Evolutionary conservation across 2,329 filamentous ascomycete genomes (phyloP).

Genomic region (Venturia pyrina): DNA sequence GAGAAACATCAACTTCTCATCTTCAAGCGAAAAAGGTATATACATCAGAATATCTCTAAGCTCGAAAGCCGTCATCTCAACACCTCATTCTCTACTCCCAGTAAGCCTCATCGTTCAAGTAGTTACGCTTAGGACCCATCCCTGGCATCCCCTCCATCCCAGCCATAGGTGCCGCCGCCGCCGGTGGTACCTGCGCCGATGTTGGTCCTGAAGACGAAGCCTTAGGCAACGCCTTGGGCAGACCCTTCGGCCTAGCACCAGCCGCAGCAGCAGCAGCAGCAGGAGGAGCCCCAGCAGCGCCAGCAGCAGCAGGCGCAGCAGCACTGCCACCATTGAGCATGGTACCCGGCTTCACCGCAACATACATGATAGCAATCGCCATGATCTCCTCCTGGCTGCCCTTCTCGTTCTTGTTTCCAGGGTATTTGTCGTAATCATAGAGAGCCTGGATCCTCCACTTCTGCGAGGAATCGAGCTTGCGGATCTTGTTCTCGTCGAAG

Average conservation of each 20-base stretch:
- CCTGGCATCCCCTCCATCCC: background rate
- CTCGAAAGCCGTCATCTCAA: background rate
- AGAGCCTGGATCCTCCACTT: conserved; percentile 8
- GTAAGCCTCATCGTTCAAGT: background rate
- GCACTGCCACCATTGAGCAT: background rate
- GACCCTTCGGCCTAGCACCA: too few relatives aligned
- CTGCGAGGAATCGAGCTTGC: background rate
- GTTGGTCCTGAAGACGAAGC: background rate
- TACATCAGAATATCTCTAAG: too few relatives aligned
- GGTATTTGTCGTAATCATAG: conserved; percentile 11
- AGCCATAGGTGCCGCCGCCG: background rate
- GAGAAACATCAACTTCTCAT: too few relatives aligned
- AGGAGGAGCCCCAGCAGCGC: background rate
- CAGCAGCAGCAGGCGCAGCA: background rate
- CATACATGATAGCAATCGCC: conserved; percentile 12
- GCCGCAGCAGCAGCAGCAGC: background rate
- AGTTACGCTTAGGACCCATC: background rate
- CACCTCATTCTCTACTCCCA: background rate
- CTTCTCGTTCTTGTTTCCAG: background rate
- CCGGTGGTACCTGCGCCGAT: background rate
- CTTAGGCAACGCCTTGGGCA: background rate
- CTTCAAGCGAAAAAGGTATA: too few relatives aligned
- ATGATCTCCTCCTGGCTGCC: conserved; percentile 9
- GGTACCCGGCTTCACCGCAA: conserved; percentile 1
- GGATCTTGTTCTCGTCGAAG: background rate